Conservation (phyloP, 805 yeast genomes). For the Lipomyces starkeyi region DNA sequence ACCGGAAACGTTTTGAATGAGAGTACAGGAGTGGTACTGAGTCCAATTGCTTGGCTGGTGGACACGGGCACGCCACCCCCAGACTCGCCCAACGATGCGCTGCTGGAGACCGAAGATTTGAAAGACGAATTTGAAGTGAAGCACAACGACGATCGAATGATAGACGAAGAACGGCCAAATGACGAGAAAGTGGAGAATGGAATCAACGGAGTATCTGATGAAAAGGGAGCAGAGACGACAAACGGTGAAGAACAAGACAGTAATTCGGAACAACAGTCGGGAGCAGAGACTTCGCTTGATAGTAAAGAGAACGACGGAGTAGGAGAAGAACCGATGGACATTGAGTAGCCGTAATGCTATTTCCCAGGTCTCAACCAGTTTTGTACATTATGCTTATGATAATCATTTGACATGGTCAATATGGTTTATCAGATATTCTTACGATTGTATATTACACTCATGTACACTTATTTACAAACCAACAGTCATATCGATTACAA, state of each 20-base stretch:
- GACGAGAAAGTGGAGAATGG: neutral
- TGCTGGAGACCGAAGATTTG: neutral
- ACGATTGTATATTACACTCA: neutral
- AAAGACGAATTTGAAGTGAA: neutral
- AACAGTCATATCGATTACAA: neutral
- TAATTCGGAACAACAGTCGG: neutral
- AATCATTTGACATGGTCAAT: neutral
- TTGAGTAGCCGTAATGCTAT: constrained; percentile 1
- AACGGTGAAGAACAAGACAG: neutral
- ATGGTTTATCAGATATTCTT: neutral
- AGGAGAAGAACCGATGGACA: constrained; percentile 9
- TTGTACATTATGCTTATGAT: neutral
- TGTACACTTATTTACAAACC: neutral
- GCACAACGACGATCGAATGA: neutral
- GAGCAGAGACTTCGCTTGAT: neutral
- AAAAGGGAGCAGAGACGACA: neutral
- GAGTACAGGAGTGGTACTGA: constrained; percentile 34
- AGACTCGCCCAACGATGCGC: constrained; percentile 7
- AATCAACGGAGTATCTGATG: neutral
- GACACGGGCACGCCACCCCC: constrained; percentile 41
- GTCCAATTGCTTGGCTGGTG: constrained; percentile 39
- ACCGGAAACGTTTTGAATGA: neutral
- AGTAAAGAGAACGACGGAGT: neutral
- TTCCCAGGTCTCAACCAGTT: neutral
- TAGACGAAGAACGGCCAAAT: neutral